Base-by-base conservation (phyloP, 108 stramenopile species). In the Cyclotella choctawhatcheeana region DNA sequence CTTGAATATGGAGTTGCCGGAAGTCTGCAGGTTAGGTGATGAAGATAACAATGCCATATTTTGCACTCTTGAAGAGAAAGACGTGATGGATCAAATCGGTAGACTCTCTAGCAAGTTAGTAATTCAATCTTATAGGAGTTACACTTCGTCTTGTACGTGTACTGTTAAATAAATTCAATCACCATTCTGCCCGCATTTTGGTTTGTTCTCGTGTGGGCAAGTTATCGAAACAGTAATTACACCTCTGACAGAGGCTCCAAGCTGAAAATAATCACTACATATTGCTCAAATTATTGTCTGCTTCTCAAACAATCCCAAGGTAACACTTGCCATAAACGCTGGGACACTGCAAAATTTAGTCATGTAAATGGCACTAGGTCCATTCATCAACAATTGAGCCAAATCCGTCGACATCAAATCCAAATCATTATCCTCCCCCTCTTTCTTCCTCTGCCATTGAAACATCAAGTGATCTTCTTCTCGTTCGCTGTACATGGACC, bases 401-500 rank as follows among this genome's bases (percentile, higher is more conserved):
- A 95, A 74, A 18, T 94, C 93, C n/a, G 96, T 98, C 45, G 84
- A 89, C 54, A 93, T 50, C 20, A 97, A 68, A 59, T 97, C 85
- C 47, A 94, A 58, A 32, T 56, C 58, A 30, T 64, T 45, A 30
- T 25, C 48, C 10, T 56, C 63, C 18, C 59, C 61, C 53, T 61
- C 77, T 73, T 54, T 85, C 32, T 75, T 82, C 35, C 87, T 74
- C 0, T 89, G 90, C 94, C 94, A 92, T 29, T 84, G 81, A 73
- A 98, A 96, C 69, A 96, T 64, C 43, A 99, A 82, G 60, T 86
- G 84, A 81, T 99, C 98, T 27, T 87, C 85, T 62, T 96, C 93
- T 30, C 79, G 70, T 72, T 97, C 98, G 0, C 96, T 97, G 72
- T 91, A 99, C 55, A 98, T 82, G n/a, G 93, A 96, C 24, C 97